Evolutionary conservation across 306 rosid genomes (phyloP).

Genomic region (Gynostemma pentaphyllum): DNA sequence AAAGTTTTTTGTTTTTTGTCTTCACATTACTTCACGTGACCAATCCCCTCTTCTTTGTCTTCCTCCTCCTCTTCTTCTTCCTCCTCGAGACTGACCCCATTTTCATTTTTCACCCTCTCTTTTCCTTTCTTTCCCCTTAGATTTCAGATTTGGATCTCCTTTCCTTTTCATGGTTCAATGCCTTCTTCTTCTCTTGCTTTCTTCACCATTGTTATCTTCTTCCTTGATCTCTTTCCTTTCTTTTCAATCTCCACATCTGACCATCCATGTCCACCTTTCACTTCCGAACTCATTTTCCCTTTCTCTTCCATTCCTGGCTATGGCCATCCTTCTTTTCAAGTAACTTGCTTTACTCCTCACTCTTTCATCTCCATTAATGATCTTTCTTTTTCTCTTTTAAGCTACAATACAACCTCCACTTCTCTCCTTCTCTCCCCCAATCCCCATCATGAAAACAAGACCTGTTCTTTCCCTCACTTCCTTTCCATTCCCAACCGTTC

Average conservation of each 20-base stretch:
- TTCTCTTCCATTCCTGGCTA: slow-evolving; percentile 63
- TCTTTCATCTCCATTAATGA: slow-evolving; percentile 55
- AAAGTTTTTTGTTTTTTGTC: neutral
- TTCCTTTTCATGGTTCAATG: slow-evolving; percentile 19
- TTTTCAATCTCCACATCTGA: too few species aligned
- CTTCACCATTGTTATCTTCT: slow-evolving; percentile 1
- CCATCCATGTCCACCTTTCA: slow-evolving; percentile 52
- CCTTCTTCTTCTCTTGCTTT: neutral
- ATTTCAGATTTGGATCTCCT: slow-evolving; percentile 25
- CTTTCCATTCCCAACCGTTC: slow-evolving; percentile 37
- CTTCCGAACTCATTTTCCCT: slow-evolving; percentile 42
- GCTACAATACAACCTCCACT: slow-evolving; percentile 44
- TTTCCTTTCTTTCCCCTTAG: slow-evolving; percentile 1
- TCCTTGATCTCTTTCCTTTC: neutral
- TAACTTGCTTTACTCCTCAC: slow-evolving; percentile 38
- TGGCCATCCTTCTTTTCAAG: slow-evolving; percentile 86
- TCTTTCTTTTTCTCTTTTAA: slow-evolving; percentile 45
- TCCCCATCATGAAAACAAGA: neutral
- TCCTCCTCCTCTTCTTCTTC: neutral
- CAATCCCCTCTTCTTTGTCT: neutral
- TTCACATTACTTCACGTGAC: slow-evolving; percentile 40
- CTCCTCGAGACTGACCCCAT: neutral
- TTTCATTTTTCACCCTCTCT: neutral
- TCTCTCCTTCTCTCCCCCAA: slow-evolving; percentile 49
- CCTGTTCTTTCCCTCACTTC: slow-evolving; percentile 22